A percentile compares a stretch with the other conserved stretches of the same genome.
These are phyloP conservation scores for Uromyces viciae-fabae DNA, from an alignment of 1,284 basidiomycete genomes.

Conservation along the genomic window DNA sequence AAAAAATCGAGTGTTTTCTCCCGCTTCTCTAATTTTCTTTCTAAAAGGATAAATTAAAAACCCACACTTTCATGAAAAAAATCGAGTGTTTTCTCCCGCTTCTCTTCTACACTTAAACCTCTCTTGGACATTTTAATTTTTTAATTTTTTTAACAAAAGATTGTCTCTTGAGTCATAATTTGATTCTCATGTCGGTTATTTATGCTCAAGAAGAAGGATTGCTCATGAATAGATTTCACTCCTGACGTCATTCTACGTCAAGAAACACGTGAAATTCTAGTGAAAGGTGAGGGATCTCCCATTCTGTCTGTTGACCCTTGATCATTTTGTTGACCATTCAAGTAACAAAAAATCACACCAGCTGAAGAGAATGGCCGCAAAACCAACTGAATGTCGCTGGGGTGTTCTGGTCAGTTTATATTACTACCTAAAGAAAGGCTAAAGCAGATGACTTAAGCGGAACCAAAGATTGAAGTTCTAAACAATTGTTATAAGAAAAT, in stretches of 20 bases:
- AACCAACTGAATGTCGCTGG: conserved; percentile 11
- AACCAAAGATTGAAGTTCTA: not conserved
- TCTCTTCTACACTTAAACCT: conserved; percentile 38
- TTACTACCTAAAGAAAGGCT: no score
- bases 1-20: not conserved
- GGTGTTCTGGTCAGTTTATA: conserved; percentile 22
- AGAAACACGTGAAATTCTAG: not conserved
- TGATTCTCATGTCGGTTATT: not conserved
- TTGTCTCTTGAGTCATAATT: not conserved
- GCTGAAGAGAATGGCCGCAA: not conserved
- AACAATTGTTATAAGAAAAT: not conserved
- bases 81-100: conserved; percentile 6
- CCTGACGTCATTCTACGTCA: not conserved
- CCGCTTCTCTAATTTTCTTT: not conserved
- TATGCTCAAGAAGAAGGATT: not conserved
- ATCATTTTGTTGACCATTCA: not conserved
- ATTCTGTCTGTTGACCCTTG: no score
- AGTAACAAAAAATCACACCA: no score
- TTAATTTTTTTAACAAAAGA: not conserved
- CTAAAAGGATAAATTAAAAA: not conserved
- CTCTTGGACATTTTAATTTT: conserved; percentile 22
- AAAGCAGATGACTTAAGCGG: no score
- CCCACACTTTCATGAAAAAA: conserved; percentile 34
- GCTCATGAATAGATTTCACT: not conserved
- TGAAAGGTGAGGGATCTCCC: no score